A percentile compares a stretch with the other conserved stretches of the same genome.
These are phyloP conservation scores for Setomelanomma holmii DNA, from an alignment of 2,329 filamentous ascomycete species.

Conservation along the genomic window DNA sequence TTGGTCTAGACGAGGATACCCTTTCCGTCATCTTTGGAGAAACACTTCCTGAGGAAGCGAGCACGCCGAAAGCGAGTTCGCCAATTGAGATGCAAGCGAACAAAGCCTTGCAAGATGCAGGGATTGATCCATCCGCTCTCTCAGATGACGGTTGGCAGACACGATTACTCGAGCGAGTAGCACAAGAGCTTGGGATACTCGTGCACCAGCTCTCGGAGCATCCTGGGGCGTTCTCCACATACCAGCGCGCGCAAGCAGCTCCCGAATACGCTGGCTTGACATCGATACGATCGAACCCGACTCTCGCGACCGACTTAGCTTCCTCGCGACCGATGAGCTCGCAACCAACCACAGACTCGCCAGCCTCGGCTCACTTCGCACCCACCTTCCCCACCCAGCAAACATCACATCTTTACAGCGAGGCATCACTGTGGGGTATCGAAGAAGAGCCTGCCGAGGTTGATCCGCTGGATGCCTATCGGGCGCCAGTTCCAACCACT, in stretches of 20 bases:
- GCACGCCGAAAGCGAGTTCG: conserved; percentile 24
- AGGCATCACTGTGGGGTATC: conserved; percentile 71
- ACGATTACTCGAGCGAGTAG: conserved; percentile 81
- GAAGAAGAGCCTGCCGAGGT: conserved; percentile 63
- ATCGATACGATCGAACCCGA: conserved; percentile 52
- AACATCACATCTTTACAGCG: conserved; percentile 44
- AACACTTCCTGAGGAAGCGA: conserved; percentile 62
- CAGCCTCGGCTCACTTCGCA: conserved; percentile 54
- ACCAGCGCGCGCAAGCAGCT: conserved; percentile 64
- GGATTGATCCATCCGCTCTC: conserved; percentile 37
- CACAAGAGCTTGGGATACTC: conserved; percentile 82
- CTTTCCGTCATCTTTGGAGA: conserved; percentile 90
- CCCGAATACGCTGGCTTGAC: conserved; percentile 82
- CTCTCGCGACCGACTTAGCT: conserved; percentile 27
- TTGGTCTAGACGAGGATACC: conserved; percentile 87
- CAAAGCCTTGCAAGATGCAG: conserved; percentile 26
- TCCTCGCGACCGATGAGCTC: conserved; percentile 35
- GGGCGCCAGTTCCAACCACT: conserved; percentile 18
- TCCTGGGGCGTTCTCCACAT: conserved; percentile 87
- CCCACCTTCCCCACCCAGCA: conserved; percentile 54
- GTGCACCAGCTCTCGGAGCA: conserved; percentile 85
- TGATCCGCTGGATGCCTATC: conserved; percentile 55
- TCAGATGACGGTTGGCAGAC: conserved; percentile 69
- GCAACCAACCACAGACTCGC: conserved; percentile 35
- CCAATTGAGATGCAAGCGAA: conserved; percentile 27